Conservation (phyloP, 2,329 filamentous ascomycete genomes). For the Ophiocordyceps australis region DNA sequence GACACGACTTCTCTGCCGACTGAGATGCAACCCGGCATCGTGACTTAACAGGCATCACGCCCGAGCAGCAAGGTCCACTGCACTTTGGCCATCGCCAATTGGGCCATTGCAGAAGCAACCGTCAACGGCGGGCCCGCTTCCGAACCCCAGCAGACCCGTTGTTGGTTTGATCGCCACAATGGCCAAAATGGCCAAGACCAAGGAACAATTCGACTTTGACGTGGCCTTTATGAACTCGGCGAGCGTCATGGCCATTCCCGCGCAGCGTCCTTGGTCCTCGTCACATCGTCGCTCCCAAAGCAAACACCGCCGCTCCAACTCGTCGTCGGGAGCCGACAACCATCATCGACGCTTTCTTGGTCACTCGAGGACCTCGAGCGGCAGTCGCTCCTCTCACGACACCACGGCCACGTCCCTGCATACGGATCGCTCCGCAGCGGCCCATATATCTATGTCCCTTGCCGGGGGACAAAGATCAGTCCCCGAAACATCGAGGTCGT, state of each 20-base stretch:
- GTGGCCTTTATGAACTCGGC: constrained; percentile 5
- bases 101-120: too few species aligned
- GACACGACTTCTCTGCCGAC: too few species aligned
- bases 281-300: constrained; percentile 2
- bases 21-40: too few species aligned
- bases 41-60: too few species aligned
- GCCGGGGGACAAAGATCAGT: constrained; percentile 1
- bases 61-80: too few species aligned
- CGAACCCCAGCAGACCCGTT: neutral
- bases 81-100: too few species aligned
- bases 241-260: constrained; percentile 12
- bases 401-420: constrained; percentile 6
- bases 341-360: constrained; percentile 2
- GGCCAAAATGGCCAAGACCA: too few species aligned
- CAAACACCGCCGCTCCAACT: constrained; percentile 3
- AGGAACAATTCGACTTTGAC: constrained; percentile 1
- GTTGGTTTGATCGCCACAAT: constrained; percentile 1
- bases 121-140: too few species aligned
- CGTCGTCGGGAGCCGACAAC: constrained; percentile 2
- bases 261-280: constrained; percentile 1
- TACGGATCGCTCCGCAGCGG: constrained; percentile 10
- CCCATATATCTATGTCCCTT: constrained; percentile 6
- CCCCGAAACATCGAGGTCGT: too few species aligned
- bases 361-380: constrained; percentile 13
- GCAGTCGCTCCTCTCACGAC: constrained; percentile 9